Evolutionary conservation across 176 grass and related monocot genomes (phyloP), one percentile per base, ranked within the genome.

Genomic region (Lolium multiflorum): DNA sequence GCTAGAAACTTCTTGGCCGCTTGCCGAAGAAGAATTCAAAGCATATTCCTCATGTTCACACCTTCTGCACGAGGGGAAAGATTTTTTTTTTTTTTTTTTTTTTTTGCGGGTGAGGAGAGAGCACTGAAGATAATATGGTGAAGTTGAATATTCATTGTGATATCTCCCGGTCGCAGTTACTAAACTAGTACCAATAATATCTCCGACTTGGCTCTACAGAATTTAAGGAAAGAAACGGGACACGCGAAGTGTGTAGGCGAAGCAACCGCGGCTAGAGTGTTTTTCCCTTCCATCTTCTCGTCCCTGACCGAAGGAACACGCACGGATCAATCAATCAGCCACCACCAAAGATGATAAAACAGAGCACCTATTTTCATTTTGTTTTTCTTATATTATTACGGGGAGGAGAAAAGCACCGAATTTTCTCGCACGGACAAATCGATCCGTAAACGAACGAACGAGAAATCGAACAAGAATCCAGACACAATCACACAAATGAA

Each of bases 1-100:
- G 8, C 74, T 10, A 51, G 57, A 77, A 91, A 62, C 3, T 76
- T 76, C 41, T 70, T 7, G 38, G 25, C 81, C 76, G 85, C 60
- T 65, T 1, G 25, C 78, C 69, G 85, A 91, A 81, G 85, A 91
- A 81, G 69, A 43, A 77, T 81, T 88, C 85, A 84, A 78, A 50
- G 89, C 85, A 80, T 77, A 49, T 74, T 49, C 60, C 75, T 22
- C 81, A 73, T 54, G 41, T 91, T 84, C 89, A 91, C 89, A 85
- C 85, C 77, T 71, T 69, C 17, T 4, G 28, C 71, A 11, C 81
- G 35, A 21, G 71, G 16, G 18, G 39, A 56, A 31, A 56, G 54
- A 38, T 28, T 28, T 28, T 28, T 28, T 28, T 28, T 28, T 28
- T 28, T 28, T 28, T 28, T 35, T 35, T 35, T 35, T 35, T 35